These are phyloP conservation scores for Ceratocystis papillata DNA, from an alignment of 2,329 filamentous ascomycete species.

Conservation along the genomic window DNA sequence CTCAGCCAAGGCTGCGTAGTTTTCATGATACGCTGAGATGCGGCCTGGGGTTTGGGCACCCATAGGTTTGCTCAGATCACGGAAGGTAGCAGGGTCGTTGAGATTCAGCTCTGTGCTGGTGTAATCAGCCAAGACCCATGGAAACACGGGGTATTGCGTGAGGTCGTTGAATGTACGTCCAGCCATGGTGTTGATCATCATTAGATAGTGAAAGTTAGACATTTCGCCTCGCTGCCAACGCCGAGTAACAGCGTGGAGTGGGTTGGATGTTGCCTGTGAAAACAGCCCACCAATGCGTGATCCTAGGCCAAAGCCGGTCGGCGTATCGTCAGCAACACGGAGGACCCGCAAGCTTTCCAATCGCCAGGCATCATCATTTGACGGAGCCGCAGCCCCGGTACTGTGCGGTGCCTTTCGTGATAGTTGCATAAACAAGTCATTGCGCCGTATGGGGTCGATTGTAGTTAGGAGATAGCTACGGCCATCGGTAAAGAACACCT, in stretches of 20 bases:
- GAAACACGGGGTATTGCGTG: slow-evolving; percentile 96
- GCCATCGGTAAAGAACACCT: slow-evolving; percentile 94
- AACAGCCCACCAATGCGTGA: slow-evolving; percentile 68
- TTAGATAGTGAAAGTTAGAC: slow-evolving; percentile 97
- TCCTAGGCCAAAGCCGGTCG: slow-evolving; percentile 42
- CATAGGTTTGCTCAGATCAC: slow-evolving; percentile 92
- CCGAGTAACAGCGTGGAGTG: slow-evolving; percentile 52
- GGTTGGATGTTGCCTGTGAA: slow-evolving; percentile 68
- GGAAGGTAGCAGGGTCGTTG: slow-evolving; percentile 70
- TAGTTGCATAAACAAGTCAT: slow-evolving; percentile 71
- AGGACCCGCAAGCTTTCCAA: slow-evolving; percentile 65
- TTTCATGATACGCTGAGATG: slow-evolving; percentile 68
- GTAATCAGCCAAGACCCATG: slow-evolving; percentile 94
- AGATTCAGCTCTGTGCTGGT: slow-evolving; percentile 86
- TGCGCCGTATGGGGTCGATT: slow-evolving; percentile 59
- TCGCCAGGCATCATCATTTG: slow-evolving; percentile 72
- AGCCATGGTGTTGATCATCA: slow-evolving; percentile 96
- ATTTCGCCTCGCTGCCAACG: slow-evolving; percentile 91
- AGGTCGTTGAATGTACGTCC: slow-evolving; percentile 95
- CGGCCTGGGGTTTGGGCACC: slow-evolving; percentile 72
- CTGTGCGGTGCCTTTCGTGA: slow-evolving; percentile 68
- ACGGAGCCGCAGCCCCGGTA: slow-evolving; percentile 53
- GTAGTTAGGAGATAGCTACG: slow-evolving; percentile 88
- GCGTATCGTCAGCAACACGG: slow-evolving; percentile 20
- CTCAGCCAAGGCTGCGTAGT: slow-evolving; percentile 79